Percentiles rank a stretch among this genome's conserved stretches.
These are phyloP conservation scores for Eleusine coracana DNA, from an alignment of 176 grass and related monocot species.

Conservation along the genomic window DNA sequence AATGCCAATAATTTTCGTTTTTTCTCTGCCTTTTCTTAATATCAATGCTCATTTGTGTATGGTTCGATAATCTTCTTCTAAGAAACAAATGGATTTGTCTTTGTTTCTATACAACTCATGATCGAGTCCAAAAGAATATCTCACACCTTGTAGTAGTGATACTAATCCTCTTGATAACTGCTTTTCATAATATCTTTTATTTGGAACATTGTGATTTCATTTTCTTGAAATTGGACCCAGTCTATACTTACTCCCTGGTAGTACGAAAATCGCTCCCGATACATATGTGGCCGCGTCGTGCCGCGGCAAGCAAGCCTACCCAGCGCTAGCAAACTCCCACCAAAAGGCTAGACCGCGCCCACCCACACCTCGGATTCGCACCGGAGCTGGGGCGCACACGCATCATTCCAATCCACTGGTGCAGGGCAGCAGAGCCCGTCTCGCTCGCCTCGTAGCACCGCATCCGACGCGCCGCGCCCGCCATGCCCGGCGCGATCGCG, in stretches of 20 bases:
- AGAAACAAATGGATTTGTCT: too few relatives aligned
- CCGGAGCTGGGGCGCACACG: background rate
- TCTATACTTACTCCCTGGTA: background rate
- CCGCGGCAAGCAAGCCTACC: too few relatives aligned
- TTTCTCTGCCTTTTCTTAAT: too few relatives aligned
- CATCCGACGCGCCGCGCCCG: conserved; percentile 12
- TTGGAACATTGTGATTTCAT: background rate
- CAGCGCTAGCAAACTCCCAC: too few relatives aligned
- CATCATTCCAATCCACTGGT: conserved; percentile 18
- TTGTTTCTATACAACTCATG: too few relatives aligned
- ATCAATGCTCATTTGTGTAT: too few relatives aligned
- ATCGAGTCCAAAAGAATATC: too few relatives aligned
- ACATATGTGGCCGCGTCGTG: too few relatives aligned
- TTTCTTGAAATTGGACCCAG: background rate
- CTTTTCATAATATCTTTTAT: background rate
- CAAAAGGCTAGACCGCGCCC: too few relatives aligned
- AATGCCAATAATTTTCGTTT: too few relatives aligned
- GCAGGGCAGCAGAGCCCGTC: background rate
- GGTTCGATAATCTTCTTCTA: too few relatives aligned
- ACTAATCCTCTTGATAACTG: background rate
- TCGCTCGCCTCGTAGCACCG: conserved; percentile 19
- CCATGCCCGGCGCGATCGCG: conserved; percentile 55
- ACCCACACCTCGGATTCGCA: conserved; percentile 40
- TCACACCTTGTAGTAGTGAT: too few relatives aligned
- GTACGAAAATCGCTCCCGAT: background rate